phyloP scores from a whole-genome alignment of 1,139 yeast genomes.

The Nakaseomyces nivariensis region DNA sequence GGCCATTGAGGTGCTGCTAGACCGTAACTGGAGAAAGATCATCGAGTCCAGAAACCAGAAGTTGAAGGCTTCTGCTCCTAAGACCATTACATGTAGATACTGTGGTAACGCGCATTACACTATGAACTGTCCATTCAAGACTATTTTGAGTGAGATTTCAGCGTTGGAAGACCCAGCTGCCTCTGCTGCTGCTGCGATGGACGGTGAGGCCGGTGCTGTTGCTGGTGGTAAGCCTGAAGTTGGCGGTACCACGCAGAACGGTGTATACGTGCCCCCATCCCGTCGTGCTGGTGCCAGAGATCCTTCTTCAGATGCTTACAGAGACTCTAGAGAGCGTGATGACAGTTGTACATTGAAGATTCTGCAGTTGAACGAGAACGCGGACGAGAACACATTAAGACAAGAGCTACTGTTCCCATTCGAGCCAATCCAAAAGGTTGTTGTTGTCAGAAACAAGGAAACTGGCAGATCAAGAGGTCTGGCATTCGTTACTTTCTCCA shows the following conservation, averaged over 20 bases:
- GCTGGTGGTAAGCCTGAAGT: constrained; percentile 18
- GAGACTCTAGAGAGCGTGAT: constrained; percentile 56
- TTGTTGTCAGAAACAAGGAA: constrained; percentile 81
- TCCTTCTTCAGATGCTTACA: constrained; percentile 34
- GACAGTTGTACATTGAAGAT: constrained; percentile 85
- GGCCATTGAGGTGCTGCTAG: constrained; percentile 58
- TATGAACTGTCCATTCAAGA: constrained; percentile 91
- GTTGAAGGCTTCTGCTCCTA: constrained; percentile 46
- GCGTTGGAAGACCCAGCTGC: constrained; percentile 34
- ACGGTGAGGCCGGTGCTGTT: constrained; percentile 27
- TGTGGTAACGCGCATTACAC: constrained; percentile 96
- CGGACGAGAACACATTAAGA: constrained; percentile 75
- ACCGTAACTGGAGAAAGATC: constrained; percentile 64
- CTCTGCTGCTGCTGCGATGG: constrained; percentile 27
- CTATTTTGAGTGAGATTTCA: constrained; percentile 57
- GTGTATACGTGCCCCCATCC: constrained; percentile 62
- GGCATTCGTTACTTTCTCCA: constrained; percentile 84
- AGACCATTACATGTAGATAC: constrained; percentile 64
- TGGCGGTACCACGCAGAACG: constrained; percentile 24
- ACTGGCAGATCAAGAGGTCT: constrained; percentile 94
- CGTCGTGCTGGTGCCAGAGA: constrained; percentile 43
- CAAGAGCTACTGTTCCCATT: constrained; percentile 61
- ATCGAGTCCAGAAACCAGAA: constrained; percentile 50
- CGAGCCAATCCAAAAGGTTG: constrained; percentile 72
- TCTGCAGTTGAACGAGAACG: constrained; percentile 80